Conservation (phyloP, 768 basidiomycete species). For the Tylopilus sp. region DNA sequence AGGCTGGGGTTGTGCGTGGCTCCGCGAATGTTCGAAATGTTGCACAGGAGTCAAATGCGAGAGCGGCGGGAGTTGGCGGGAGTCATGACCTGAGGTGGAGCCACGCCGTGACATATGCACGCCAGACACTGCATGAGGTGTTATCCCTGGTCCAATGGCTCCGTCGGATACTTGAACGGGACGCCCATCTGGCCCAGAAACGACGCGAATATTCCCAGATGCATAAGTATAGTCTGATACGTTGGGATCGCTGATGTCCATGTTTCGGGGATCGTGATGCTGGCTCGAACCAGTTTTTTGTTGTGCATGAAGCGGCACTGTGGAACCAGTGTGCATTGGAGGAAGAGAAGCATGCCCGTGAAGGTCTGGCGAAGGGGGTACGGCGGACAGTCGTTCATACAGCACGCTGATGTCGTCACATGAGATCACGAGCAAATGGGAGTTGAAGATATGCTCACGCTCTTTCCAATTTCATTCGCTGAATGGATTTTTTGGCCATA, state of each 20-base stretch:
- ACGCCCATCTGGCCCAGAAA: slow-evolving; percentile 47
- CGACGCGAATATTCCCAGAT: slow-evolving; percentile 45
- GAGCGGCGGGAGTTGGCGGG: slow-evolving; percentile 49
- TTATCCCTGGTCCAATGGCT: slow-evolving; percentile 40
- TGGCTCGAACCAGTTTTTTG: slow-evolving; percentile 18
- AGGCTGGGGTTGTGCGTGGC: slow-evolving; percentile 33
- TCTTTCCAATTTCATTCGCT: slow-evolving; percentile 83
- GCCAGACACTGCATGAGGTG: slow-evolving; percentile 35
- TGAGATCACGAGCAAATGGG: slow-evolving; percentile 25
- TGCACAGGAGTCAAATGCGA: slow-evolving; percentile 45
- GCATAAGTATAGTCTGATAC: slow-evolving; percentile 49
- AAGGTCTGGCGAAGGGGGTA: slow-evolving; percentile 53
- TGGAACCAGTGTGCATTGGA: slow-evolving; percentile 33
- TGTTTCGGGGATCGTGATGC: slow-evolving; percentile 39
- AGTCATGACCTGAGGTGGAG: slow-evolving; percentile 41
- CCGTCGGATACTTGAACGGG: slow-evolving; percentile 48
- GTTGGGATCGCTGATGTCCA: slow-evolving; percentile 46
- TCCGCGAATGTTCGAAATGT: slow-evolving; percentile 34
- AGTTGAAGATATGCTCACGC: slow-evolving; percentile 55
- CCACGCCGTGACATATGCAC: slow-evolving; percentile 43
- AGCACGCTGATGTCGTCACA: slow-evolving; percentile 53
- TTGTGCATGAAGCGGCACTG: slow-evolving; percentile 32
- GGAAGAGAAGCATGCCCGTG: slow-evolving; percentile 39
- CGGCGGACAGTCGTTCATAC: slow-evolving; percentile 70
- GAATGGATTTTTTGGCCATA: slow-evolving; percentile 76